Conservation (phyloP, 441 rosid genomes). For the Francoa sonchifolia region DNA sequence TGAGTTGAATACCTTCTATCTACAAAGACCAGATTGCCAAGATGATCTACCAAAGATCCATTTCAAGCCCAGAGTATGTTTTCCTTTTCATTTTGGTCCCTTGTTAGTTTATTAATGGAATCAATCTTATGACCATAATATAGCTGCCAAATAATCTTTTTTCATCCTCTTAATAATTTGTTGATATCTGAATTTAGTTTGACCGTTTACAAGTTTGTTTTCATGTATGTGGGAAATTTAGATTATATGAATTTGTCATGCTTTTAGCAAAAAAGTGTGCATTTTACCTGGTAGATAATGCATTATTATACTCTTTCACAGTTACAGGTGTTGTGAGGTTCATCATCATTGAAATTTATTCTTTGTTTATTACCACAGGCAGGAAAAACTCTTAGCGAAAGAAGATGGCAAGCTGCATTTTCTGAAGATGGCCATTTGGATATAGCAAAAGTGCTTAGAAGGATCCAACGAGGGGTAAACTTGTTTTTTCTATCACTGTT, state of each 20-base stretch:
- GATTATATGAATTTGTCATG: too few relatives aligned
- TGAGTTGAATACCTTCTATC: slow-evolving; percentile 60
- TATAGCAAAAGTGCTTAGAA: slow-evolving; percentile 63
- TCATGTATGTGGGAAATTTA: too few relatives aligned
- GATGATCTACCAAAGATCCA: slow-evolving; percentile 56
- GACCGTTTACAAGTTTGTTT: too few relatives aligned
- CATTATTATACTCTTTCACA: too few relatives aligned
- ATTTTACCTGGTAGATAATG: not conserved
- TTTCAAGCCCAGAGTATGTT: slow-evolving; percentile 52
- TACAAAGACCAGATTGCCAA: slow-evolving; percentile 52
- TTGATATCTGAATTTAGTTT: too few relatives aligned
- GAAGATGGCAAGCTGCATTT: slow-evolving; percentile 85
- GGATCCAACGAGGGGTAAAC: slow-evolving; percentile 83
- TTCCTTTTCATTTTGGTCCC: slow-evolving; percentile 1
- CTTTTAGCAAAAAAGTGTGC: too few relatives aligned
- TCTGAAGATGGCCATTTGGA: slow-evolving; percentile 76
- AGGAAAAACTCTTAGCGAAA: slow-evolving; percentile 79
- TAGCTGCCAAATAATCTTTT: not conserved
- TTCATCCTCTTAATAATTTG: too few relatives aligned
- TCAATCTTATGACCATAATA: not conserved
- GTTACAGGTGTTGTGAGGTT: not conserved
- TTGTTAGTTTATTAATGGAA: not conserved
- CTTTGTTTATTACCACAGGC: slow-evolving; percentile 27
- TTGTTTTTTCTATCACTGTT: not conserved
- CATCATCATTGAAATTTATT: not conserved